These are phyloP conservation scores for Penicillium fimorum DNA, from an alignment of 495 filamentous ascomycete genomes.

Conservation along the genomic window DNA sequence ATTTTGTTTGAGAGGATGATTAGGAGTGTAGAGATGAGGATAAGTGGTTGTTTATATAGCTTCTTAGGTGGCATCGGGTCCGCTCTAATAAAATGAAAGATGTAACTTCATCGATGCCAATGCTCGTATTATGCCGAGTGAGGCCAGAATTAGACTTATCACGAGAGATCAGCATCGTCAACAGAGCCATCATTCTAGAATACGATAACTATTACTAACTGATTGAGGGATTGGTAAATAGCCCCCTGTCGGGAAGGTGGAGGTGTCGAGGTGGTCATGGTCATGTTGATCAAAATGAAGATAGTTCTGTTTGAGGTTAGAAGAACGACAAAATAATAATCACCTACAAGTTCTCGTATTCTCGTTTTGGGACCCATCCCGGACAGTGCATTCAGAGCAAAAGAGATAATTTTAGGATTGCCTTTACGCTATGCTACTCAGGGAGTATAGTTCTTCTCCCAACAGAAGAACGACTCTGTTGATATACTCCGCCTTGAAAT, in stretches of 20 bases:
- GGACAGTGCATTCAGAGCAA: not conserved
- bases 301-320: not conserved
- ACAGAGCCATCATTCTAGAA: not conserved
- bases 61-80: not conserved
- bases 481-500: not conserved
- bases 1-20: slow-evolving; percentile 3
- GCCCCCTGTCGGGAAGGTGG: not conserved
- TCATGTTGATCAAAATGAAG: not conserved
- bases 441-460: not conserved
- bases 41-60: not conserved
- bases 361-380: not conserved
- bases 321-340: not conserved
- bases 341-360: not conserved
- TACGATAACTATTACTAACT: slow-evolving; percentile 5
- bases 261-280: not conserved
- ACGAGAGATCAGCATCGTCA: slow-evolving; percentile 3
- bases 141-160: slow-evolving; percentile 4
- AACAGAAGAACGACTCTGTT: not conserved
- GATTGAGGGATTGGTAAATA: not conserved
- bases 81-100: not conserved
- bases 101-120: slow-evolving; percentile 9
- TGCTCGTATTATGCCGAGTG: slow-evolving; percentile 3
- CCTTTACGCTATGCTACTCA: not conserved
- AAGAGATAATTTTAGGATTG: not conserved
- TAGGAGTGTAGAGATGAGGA: not conserved